These are phyloP conservation scores for Actinidia arguta DNA, from an alignment of 179 eudicot species.

Conservation along the genomic window DNA sequence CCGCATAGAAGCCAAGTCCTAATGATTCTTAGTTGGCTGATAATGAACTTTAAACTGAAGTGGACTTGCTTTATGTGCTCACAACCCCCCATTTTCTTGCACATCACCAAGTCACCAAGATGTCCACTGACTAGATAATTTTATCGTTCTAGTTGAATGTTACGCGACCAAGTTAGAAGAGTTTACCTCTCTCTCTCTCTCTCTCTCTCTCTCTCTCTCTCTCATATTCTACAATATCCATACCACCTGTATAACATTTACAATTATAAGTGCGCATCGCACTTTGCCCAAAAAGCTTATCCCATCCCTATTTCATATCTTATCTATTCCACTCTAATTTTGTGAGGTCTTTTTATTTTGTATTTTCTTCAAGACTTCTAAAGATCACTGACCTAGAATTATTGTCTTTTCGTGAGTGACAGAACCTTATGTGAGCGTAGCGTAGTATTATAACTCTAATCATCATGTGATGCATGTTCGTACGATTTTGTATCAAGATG, in stretches of 20 bases:
- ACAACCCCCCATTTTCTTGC: not conserved
- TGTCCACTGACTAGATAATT: too few relatives aligned
- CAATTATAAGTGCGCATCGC: slow-evolving; percentile 16
- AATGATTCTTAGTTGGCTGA: not conserved
- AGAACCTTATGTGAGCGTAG: not conserved
- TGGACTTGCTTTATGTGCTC: not conserved
- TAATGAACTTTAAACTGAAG: not conserved
- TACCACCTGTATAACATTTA: not conserved
- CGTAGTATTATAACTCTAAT: not conserved
- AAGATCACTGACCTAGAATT: slow-evolving; percentile 13
- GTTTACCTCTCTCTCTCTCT: too few relatives aligned
- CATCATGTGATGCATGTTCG: slow-evolving; percentile 27
- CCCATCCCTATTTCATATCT: slow-evolving; percentile 34
- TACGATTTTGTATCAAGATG: slow-evolving; percentile 39
- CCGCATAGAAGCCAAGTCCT: too few relatives aligned
- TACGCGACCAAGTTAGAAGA: not conserved
- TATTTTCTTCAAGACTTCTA: not conserved
- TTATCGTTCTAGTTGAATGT: not conserved
- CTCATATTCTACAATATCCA: not conserved
- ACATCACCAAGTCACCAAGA: not conserved
- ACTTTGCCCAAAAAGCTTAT: slow-evolving; percentile 27
- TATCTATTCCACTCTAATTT: slow-evolving; percentile 29
- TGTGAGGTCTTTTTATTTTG: slow-evolving; percentile 25
- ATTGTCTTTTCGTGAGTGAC: not conserved
- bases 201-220: not conserved